Evolutionary conservation across 73 alveolate genomes (phyloP), one percentile per base, ranked within the genome.

Genomic region (Stentor coeruleus): DNA sequence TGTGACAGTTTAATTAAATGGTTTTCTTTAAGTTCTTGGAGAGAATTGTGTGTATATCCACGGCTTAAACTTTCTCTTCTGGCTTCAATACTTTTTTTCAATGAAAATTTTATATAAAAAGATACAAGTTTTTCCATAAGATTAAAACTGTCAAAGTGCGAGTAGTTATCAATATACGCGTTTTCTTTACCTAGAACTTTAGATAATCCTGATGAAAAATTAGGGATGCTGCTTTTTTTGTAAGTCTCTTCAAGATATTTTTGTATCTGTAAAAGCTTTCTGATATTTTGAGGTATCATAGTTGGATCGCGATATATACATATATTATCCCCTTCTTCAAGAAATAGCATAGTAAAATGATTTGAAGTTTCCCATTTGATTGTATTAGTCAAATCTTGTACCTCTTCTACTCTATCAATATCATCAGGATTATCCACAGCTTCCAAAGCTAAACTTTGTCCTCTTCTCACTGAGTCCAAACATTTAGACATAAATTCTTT

Each of bases 401-500:
- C 20, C 20, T 49, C 66, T 49, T 49, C 66, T n/a, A n/a, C n/a
- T n/a, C n/a, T n/a, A 49, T 49, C 20, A 11, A 11, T 20, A 11
- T 49, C 20, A 11, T 49, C 66, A 11, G 6, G 28, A 11, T 49
- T 49, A 11, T 49, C 66, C 66, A 49, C 20, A 20, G 20, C 20
- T 49, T 20, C 66, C 6, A 49, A 11, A 6, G 20, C 20, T 49
- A 20, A 49, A 49, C 20, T 49, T 49, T 49, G 66, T 11, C 66
- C 20, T 6, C 20, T 49, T 49, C 20, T 49, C 66, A 49, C 66
- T 11, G 28, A 11, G 6, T 49, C 20, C 28, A 49, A 6, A 49
- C 83, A 39, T 75, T 38, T 75, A 38, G 83, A 26, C 14, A 66
- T 75, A 66, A 75, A 75, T 38, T 75, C 83, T 75, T 75, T 40